Conservation (phyloP, 306 rosid genomes). For the Glycine soja region DNA sequence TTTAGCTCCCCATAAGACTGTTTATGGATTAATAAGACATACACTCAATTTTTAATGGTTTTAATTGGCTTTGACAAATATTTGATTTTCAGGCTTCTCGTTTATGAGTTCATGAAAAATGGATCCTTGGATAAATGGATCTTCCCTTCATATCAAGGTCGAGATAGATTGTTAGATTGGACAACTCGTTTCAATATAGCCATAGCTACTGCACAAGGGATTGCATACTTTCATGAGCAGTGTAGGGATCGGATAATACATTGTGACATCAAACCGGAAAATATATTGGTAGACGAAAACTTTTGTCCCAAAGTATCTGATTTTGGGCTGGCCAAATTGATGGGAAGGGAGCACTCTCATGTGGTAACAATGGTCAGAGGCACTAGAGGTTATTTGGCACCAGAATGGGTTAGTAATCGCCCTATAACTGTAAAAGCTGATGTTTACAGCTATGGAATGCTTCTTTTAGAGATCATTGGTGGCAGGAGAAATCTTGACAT, state of each 20-base stretch:
- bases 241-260: constrained; percentile 88
- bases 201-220: constrained; percentile 83
- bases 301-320: constrained; percentile 94
- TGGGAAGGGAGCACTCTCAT: constrained; percentile 95
- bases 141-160: constrained; percentile 59
- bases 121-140: constrained; percentile 96
- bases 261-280: constrained; percentile 95
- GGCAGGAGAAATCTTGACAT: constrained; percentile 94
- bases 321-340: constrained; percentile 92
- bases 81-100: constrained; percentile 74
- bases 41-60: constrained; percentile 32
- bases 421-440: constrained; percentile 97
- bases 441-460: constrained; percentile 95
- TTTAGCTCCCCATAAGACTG: background rate
- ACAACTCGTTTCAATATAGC: constrained; percentile 75
- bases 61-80: constrained; percentile 46
- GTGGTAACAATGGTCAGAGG: constrained; percentile 97
- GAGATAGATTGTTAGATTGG: constrained; percentile 77
- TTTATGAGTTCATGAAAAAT: constrained; percentile 92
- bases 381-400: constrained; percentile 96
- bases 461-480: constrained; percentile 91
- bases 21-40: constrained; percentile 56
- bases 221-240: constrained; percentile 94
- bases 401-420: constrained; percentile 95
- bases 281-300: constrained; percentile 81